Evolutionary conservation across 2,329 filamentous ascomycete genomes (phyloP), one percentile per base, ranked within the genome.

Genomic region (Xenoacremonium recifei): DNA sequence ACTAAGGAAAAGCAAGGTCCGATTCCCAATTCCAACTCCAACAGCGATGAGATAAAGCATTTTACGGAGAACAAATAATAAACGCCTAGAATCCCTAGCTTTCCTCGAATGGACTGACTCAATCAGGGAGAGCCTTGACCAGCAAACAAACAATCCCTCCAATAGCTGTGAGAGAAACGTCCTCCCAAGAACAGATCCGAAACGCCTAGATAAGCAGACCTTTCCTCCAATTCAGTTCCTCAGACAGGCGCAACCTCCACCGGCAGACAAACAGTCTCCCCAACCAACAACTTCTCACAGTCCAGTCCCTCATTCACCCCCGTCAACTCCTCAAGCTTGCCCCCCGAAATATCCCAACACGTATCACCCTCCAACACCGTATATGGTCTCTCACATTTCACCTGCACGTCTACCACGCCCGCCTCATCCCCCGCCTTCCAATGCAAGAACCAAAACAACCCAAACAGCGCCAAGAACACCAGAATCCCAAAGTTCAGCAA

Each of bases 401-500:
- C 70, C 70, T 3, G 45, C 39, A 2, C 46, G 42, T 17, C 32
- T 48, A 43, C 40, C 45, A 18, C 34, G 39, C 16, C 45, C 44
- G 9, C 52, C 54, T 6, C 50, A 32, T n/a, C n/a, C 11, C 54
- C 53, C 0, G 64, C 53, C 3, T 58, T 59, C 40, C 59, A 54
- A 42, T 64, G 59, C 15, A 77, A 61, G 57, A 70, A 71, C 70
- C 71, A 77, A 45, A 74, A 70, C 32, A 81, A 51, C 15, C 70
- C 56, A 23, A 80, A 54, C 35, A 82, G 59, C 45, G 71, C 74
- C 13, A 79, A 52, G 4, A 76, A 64, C 39, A 79, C 66, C 25
- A 82, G 58, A 46, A 80, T 59, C 40, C 75, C 76, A 60, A 80
- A 82, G 55, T 80, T 80, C 54, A 82, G 65, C 49, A 82, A 63